phyloP scores from a whole-genome alignment of 2,329 filamentous ascomycete genomes.

The Ophiostoma tasmaniense region DNA sequence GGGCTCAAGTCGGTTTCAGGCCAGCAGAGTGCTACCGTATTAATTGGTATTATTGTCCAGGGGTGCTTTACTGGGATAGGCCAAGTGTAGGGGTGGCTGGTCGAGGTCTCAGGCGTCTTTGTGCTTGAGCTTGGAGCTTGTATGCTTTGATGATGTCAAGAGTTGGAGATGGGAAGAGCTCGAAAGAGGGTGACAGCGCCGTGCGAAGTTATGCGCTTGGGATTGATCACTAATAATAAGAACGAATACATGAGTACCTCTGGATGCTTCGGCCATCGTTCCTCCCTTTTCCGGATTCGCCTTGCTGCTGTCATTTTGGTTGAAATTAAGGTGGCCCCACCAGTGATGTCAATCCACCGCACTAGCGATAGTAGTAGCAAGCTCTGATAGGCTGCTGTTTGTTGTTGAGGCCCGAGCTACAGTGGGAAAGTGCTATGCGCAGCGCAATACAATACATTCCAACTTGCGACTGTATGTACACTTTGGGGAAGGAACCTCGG shows the following conservation, averaged over 20 bases:
- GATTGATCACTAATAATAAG: not conserved
- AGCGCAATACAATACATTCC: not conserved
- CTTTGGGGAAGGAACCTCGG: not conserved
- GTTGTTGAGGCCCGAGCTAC: not conserved
- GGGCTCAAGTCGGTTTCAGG: not conserved
- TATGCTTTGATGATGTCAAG: not conserved
- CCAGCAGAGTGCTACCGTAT: not conserved
- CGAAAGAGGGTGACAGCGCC: not conserved
- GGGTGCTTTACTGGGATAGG: not conserved
- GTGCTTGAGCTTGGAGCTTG: not conserved
- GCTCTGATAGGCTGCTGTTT: constrained; percentile 9
- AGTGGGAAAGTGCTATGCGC: not conserved
- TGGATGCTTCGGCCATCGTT: not conserved
- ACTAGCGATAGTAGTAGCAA: not conserved
- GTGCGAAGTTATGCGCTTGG: not conserved
- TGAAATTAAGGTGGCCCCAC: constrained; percentile 17
- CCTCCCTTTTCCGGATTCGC: constrained; percentile 10
- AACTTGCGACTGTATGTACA: not conserved
- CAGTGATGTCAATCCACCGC: constrained; percentile 16
- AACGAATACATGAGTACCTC: not conserved
- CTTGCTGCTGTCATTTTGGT: constrained; percentile 1
- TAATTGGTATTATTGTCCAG: not conserved
- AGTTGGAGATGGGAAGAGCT: not conserved
- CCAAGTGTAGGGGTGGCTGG: not conserved
- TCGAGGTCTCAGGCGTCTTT: not conserved